Conservation (phyloP, 495 filamentous ascomycete species). For the Xylaria curta region DNA sequence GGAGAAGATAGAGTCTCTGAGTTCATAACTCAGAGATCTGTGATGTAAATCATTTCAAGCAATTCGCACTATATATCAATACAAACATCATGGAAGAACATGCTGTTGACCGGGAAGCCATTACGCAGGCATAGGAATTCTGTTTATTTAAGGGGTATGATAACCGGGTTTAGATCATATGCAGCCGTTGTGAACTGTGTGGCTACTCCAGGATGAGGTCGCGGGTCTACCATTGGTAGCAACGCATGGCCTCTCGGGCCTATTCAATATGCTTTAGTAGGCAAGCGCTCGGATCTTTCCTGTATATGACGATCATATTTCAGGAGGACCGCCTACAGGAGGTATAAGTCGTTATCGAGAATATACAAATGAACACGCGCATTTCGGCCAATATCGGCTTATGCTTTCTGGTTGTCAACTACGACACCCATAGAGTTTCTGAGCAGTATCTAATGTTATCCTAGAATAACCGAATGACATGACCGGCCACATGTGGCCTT, state of each 20-base stretch:
- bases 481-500: not conserved
- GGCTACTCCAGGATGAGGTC: not conserved
- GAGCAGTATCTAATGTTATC: slow-evolving; percentile 10
- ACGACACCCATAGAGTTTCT: not conserved
- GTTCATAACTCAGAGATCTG: not conserved
- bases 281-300: slow-evolving; percentile 1
- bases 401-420: not conserved
- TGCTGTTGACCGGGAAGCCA: not conserved
- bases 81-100: not conserved
- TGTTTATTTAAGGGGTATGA: slow-evolving; percentile 3
- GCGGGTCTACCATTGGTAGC: slow-evolving; percentile 16
- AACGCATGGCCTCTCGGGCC: not conserved
- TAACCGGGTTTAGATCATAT: slow-evolving; percentile 13
- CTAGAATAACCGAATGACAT: slow-evolving; percentile 12
- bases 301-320: slow-evolving; percentile 8
- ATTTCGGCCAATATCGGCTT: slow-evolving; percentile 22
- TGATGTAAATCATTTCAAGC: not conserved
- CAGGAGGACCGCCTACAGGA: not conserved
- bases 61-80: not conserved
- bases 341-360: not conserved
- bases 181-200: slow-evolving; percentile 15
- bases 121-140: slow-evolving; percentile 1
- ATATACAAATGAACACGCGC: not conserved
- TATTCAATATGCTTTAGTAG: not conserved
- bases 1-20: not conserved